Percentiles rank a stretch among this genome's conserved stretches.
Conservation (phyloP, 83 land plant genomes). For the Picea abies region DNA sequence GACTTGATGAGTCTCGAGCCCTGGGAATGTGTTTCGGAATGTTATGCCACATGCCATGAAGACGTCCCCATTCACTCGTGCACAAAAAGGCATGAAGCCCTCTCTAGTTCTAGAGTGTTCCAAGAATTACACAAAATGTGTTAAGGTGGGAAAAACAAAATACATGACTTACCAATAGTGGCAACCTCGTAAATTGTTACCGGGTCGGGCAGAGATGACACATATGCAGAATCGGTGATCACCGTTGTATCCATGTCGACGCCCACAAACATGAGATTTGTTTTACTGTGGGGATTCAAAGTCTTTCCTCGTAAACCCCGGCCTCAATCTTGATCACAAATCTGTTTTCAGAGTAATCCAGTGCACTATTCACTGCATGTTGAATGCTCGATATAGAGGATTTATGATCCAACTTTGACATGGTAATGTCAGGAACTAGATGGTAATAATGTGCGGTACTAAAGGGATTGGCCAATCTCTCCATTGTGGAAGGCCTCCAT, state of each 20-base stretch:
- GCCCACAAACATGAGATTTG: not conserved
- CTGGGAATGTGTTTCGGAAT: constrained; percentile 18
- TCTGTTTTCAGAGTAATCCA: not conserved
- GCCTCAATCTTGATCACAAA: not conserved
- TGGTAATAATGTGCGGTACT: not conserved
- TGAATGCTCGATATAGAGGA: too few species aligned
- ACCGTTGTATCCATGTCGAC: not conserved
- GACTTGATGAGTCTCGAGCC: constrained; percentile 20
- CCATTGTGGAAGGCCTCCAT: not conserved
- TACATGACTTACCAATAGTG: not conserved
- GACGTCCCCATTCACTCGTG: constrained; percentile 31
- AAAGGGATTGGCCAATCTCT: not conserved
- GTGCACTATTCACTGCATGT: constrained; percentile 25
- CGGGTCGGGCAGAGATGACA: not conserved
- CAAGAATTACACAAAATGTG: constrained; percentile 38
- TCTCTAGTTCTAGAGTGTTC: too few species aligned
- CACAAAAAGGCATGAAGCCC: not conserved
- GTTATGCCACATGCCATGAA: constrained; percentile 28
- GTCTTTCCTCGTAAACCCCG: not conserved
- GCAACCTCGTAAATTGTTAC: not conserved
- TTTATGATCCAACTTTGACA: not conserved
- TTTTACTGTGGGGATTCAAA: not conserved
- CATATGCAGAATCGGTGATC: not conserved
- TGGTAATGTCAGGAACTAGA: constrained; percentile 1
- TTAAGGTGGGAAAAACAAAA: too few species aligned